Evolutionary conservation across 768 basidiomycete genomes (phyloP).

Genomic region (Mycena pura): DNA sequence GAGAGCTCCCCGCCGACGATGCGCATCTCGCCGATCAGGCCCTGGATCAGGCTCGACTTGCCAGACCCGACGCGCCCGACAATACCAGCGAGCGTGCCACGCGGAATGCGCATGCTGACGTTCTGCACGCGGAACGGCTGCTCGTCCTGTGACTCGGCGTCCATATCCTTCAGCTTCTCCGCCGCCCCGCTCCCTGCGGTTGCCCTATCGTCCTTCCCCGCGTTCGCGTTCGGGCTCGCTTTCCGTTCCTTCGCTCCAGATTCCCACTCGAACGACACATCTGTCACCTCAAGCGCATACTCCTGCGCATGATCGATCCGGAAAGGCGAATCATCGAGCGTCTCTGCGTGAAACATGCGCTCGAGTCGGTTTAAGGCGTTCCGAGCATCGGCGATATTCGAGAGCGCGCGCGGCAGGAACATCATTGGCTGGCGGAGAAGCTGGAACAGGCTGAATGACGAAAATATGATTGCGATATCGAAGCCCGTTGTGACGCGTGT

Average conservation of each 20-base stretch:
- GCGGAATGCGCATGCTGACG: constrained; percentile 57
- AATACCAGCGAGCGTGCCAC: constrained; percentile 66
- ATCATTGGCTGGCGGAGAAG: constrained; percentile 74
- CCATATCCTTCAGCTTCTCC: constrained; percentile 24
- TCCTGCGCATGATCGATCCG: constrained; percentile 52
- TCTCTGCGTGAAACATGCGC: constrained; percentile 62
- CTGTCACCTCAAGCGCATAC: constrained; percentile 55
- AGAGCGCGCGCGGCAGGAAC: constrained; percentile 68
- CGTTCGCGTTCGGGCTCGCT: not conserved
- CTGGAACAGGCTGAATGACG: constrained; percentile 67
- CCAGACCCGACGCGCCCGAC: constrained; percentile 76
- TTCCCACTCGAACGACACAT: constrained; percentile 74
- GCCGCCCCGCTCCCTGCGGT: constrained; percentile 4
- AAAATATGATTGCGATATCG: constrained; percentile 72
- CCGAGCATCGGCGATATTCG: constrained; percentile 67
- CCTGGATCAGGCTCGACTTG: constrained; percentile 67
- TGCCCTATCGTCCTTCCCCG: too few relatives aligned
- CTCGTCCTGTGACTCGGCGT: constrained; percentile 19
- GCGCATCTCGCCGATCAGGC: constrained; percentile 76
- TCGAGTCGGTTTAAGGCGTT: constrained; percentile 63
- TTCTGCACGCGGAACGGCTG: constrained; percentile 58
- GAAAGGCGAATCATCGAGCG: constrained; percentile 48
- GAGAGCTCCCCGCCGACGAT: constrained; percentile 55
- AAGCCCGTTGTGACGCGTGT: constrained; percentile 59
- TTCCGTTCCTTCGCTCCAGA: constrained; percentile 10